Conservation (phyloP, 2,329 filamentous ascomycete genomes). For the Phyllosticta capitalensis region DNA sequence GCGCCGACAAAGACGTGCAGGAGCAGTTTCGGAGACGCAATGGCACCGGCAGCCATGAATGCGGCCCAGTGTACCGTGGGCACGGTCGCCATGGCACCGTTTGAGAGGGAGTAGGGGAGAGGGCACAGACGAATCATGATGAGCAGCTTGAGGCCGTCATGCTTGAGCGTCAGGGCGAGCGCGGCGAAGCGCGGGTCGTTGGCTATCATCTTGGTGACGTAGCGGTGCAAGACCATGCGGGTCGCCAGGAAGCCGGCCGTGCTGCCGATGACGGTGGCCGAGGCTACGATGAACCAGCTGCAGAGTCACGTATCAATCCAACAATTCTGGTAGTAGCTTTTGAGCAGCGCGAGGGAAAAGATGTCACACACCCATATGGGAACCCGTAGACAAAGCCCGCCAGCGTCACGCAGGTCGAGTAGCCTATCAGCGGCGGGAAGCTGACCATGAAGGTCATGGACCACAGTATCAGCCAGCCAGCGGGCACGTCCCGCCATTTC, state of each 20-base stretch:
- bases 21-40: slow-evolving; percentile 77
- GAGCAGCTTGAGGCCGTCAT: slow-evolving; percentile 80
- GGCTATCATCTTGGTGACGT: slow-evolving; percentile 72
- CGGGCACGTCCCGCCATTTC: slow-evolving; percentile 63
- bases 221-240: slow-evolving; percentile 65
- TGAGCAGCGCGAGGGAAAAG: neutral
- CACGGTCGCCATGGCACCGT: slow-evolving; percentile 89
- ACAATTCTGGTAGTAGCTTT: neutral
- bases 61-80: slow-evolving; percentile 69
- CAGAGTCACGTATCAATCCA: neutral
- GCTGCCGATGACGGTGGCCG: slow-evolving; percentile 69
- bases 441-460: slow-evolving; percentile 63
- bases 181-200: slow-evolving; percentile 82
- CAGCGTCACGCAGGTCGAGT: slow-evolving; percentile 65
- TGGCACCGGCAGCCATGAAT: slow-evolving; percentile 73
- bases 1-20: slow-evolving; percentile 89
- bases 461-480: slow-evolving; percentile 70
- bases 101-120: slow-evolving; percentile 83
- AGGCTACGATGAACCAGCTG: slow-evolving; percentile 76
- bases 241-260: slow-evolving; percentile 72
- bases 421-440: slow-evolving; percentile 82
- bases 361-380: slow-evolving; percentile 53
- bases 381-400: slow-evolving; percentile 64
- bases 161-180: slow-evolving; percentile 75
- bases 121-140: slow-evolving; percentile 90